Base-by-base conservation (phyloP, 495 filamentous ascomycete species). In the Talaromyces proteolyticus region DNA sequence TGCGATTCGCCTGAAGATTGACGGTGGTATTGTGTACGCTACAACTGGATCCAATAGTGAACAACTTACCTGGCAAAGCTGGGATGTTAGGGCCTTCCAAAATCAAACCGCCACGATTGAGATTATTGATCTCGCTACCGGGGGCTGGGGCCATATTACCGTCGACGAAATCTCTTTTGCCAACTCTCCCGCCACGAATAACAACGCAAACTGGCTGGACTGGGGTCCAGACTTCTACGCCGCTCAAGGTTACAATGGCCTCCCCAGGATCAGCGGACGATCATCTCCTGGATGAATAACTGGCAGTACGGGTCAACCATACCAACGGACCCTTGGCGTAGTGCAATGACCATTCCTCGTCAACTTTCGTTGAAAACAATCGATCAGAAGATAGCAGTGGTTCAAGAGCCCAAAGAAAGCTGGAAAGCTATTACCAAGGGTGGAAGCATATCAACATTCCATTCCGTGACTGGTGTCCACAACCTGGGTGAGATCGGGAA, bases 171-270 rank as follows among this genome's bases (percentile, higher is more conserved):
- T 44, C 42, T 44, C 42, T 25, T 44, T 44, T 44, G 18, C 42
- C 42, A n/a, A 44, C 20, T 25, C 42, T 3, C 18, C 7, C 0
- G 42, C 42, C 21, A 44, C 21, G 42, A 46, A 46, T 46, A n/a
- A 46, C 12, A 44, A 19, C 20, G 53, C 58, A 8, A 69, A 65
- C 43, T 69, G 66, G 57, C 53, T 80, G 40, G 78, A 84, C 58
- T 79, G 76, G 50, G 75, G 68, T 17, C 80, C 80, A 42, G 79
- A 82, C 58, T 78, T 74, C 53, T 82, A 82, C 52, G 79, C 80
- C 20, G 75, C 72, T 0, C 65, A 75, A 45, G 74, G 71, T 56
- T 82, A 76, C 56, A 74, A 75, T 53, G 72, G 70, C 8, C 58
- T 78, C 4, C 62, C 70, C 0, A 51, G 4, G 62, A 55, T 19